Evolutionary conservation across 2,329 filamentous ascomycete genomes (phyloP), one percentile per base, ranked within the genome.

Genomic region (Fusarium praegraminearum): DNA sequence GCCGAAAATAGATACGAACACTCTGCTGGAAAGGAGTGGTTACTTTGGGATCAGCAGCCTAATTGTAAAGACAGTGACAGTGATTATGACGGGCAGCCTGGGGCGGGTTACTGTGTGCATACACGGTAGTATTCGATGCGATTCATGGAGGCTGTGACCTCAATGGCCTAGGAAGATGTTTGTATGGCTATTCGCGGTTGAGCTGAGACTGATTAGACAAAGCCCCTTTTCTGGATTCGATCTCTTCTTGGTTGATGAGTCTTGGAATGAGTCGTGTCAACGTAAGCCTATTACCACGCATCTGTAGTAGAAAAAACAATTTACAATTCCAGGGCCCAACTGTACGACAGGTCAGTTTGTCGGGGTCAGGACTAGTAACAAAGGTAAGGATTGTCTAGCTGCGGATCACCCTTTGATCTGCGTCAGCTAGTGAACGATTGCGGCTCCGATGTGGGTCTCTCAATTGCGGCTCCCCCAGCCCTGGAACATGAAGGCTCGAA

Each of bases 361-460:
- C 35, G 22, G 24, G 49, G 47, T 52, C 66, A 43, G 28, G 32
- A 47, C 56, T 54, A 46, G 33, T 16, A 44, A 10, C 36, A 40
- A 40, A 20, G 24, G 7, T 30, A 44, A 26, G 20, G 49, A 52
- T 40, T 40, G 28, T 41, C 33, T 65, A 75, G 73, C 62, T 69
- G 73, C 73, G 73, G 73, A 75, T 75, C 73, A 75, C 49, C 18
- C 49, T 41, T 62, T 62, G 73, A 75, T 75, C 67, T 71, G 60
- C 69, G 51, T 64, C 73, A 69, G 64, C 45, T 43, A 55, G 20
- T 16, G 13, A 67, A 59, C 58, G 63, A 70, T 70, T 75, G 73
- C 73, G 73, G 73, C 62, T 75, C 73, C 73, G 73, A 75, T 47
- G 73, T 75, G 73, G 73, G 70, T 51, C 68, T 24, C 6, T 18